These are phyloP conservation scores for Populus hybrid DNA, from an alignment of 441 rosid species.

Conservation along the genomic window DNA sequence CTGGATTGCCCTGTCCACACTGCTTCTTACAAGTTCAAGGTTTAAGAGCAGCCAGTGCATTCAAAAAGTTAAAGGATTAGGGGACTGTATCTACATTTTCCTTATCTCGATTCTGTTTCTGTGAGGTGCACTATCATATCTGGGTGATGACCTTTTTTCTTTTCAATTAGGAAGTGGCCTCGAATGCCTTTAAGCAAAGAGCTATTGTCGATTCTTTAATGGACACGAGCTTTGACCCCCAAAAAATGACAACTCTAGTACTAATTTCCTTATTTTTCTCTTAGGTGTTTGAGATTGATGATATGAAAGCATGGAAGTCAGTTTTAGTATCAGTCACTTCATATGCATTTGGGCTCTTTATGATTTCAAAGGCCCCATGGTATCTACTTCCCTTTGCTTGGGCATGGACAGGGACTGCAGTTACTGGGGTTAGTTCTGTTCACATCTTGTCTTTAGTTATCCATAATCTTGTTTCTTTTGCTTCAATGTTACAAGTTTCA, in stretches of 20 bases:
- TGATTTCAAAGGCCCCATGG: conserved; percentile 92
- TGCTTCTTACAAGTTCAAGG: neutral
- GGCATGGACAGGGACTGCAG: conserved; percentile 97
- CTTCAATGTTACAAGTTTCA: neutral
- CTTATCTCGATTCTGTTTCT: neutral
- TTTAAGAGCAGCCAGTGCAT: neutral
- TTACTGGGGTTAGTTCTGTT: conserved; percentile 63
- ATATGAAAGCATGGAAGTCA: conserved; percentile 81
- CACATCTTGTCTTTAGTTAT: neutral
- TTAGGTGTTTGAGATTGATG: conserved; percentile 88
- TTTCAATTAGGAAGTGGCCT: neutral
- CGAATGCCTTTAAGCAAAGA: neutral
- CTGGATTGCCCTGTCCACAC: neutral
- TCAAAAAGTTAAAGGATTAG: neutral
- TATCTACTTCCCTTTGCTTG: conserved; percentile 91
- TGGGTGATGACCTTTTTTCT: too few relatives aligned
- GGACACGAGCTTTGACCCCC: conserved; percentile 6
- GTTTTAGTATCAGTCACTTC: conserved; percentile 75
- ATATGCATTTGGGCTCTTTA: conserved; percentile 70
- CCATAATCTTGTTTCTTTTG: neutral
- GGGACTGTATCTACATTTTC: neutral
- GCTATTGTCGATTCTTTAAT: neutral
- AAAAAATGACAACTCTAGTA: neutral
- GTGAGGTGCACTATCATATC: neutral
- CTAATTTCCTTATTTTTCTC: conserved; percentile 8